Conservation (phyloP, 768 basidiomycete genomes). For the Boletus bicolor region DNA sequence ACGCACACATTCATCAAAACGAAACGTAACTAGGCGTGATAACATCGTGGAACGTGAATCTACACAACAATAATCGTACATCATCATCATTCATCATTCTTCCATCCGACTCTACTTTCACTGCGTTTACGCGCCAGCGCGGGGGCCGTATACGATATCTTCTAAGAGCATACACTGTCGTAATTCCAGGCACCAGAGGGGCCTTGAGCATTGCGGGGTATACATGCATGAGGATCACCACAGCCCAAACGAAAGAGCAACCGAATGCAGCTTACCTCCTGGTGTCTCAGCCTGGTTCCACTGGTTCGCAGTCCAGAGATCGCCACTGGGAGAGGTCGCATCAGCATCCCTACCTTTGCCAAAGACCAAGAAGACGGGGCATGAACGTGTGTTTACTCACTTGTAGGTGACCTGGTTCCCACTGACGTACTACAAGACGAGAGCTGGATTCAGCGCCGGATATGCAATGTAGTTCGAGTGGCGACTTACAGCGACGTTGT, state of each 20-base stretch:
- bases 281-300: slow-evolving; percentile 43
- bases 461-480: neutral
- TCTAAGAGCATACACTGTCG: slow-evolving; percentile 44
- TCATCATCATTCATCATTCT: neutral
- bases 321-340: slow-evolving; percentile 32
- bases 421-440: slow-evolving; percentile 37
- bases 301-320: slow-evolving; percentile 48
- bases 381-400: slow-evolving; percentile 25
- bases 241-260: neutral
- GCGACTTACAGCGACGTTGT: slow-evolving; percentile 35
- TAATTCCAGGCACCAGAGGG: slow-evolving; percentile 55
- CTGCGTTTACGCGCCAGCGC: neutral
- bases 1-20: neutral
- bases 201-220: slow-evolving; percentile 30
- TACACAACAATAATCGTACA: neutral
- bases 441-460: neutral
- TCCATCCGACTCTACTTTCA: neutral
- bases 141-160: neutral
- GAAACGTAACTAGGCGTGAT: neutral
- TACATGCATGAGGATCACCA: neutral
- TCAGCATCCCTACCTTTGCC: too few relatives aligned
- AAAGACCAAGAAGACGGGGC: too few relatives aligned
- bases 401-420: slow-evolving; percentile 41
- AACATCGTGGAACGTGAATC: neutral
- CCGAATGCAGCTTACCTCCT: slow-evolving; percentile 18